phyloP scores from a whole-genome alignment of 176 grass and related monocot species.

The Tillandsia fasciculata region DNA sequence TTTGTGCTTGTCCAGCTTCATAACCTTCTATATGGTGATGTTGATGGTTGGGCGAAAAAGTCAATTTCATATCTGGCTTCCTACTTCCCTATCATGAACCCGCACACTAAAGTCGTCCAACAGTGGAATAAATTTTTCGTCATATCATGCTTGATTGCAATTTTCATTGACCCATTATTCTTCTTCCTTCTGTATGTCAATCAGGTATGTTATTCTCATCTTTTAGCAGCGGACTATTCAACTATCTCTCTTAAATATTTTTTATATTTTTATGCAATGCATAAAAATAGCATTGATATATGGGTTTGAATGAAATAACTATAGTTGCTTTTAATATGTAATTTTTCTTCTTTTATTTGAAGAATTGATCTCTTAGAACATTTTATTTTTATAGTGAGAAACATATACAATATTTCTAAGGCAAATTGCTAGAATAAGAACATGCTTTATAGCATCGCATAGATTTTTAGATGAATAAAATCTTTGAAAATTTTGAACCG shows the following conservation, averaged over 20 bases:
- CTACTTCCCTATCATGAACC: slow-evolving; percentile 75
- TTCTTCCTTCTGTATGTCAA: slow-evolving; percentile 69
- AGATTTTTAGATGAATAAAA: no score
- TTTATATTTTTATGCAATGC: not conserved
- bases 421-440: no score
- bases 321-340: no score
- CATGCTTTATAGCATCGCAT: no score
- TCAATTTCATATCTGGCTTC: slow-evolving; percentile 40
- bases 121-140: slow-evolving; percentile 93
- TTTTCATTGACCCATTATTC: slow-evolving; percentile 88
- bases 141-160: slow-evolving; percentile 83
- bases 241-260: not conserved
- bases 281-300: not conserved
- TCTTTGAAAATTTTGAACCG: no score
- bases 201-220: slow-evolving; percentile 33
- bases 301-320: no score
- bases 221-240: not conserved
- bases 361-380: no score
- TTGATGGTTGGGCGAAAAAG: slow-evolving; percentile 61
- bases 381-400: no score
- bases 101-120: slow-evolving; percentile 69
- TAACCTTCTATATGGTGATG: slow-evolving; percentile 44
- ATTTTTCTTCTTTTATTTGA: no score
- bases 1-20: slow-evolving; percentile 41
- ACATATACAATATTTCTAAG: no score